A percentile compares a stretch with the other conserved stretches of the same genome.
phyloP scores from a whole-genome alignment of 2,329 filamentous ascomycete species.

The Phyllosticta citribraziliensis region DNA sequence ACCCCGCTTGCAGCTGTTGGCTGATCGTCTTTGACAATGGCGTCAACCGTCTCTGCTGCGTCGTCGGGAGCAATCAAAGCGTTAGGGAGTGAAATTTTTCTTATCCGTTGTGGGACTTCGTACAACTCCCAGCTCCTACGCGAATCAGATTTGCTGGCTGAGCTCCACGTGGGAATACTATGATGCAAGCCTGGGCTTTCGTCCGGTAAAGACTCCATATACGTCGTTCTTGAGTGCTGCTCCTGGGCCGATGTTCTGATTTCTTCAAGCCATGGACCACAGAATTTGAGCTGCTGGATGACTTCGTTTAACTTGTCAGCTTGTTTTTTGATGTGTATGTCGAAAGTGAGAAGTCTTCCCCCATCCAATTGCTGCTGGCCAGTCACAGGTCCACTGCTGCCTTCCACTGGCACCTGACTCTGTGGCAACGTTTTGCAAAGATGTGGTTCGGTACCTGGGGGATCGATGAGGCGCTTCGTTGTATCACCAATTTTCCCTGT shows the following conservation, averaged over 20 bases:
- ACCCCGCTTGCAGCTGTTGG: background rate
- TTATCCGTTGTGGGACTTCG: background rate
- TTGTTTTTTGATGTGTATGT: slow-evolving; percentile 13
- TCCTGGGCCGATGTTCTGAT: background rate
- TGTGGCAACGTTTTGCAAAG: background rate
- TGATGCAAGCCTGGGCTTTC: background rate
- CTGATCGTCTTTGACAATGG: background rate
- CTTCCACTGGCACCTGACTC: background rate
- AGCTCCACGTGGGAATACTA: background rate
- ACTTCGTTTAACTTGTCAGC: slow-evolving; percentile 31
- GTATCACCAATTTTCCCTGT: too few relatives aligned
- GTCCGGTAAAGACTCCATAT: background rate
- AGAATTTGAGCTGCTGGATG: slow-evolving; percentile 28
- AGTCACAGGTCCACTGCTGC: slow-evolving; percentile 7
- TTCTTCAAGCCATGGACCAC: background rate
- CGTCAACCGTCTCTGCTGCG: background rate
- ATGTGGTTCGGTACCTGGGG: background rate
- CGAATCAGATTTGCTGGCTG: background rate
- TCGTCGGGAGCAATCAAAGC: background rate
- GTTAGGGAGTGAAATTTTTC: background rate
- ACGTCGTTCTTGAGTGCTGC: background rate
- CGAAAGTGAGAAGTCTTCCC: slow-evolving; percentile 1
- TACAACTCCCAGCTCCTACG: background rate
- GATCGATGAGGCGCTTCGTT: too few relatives aligned
- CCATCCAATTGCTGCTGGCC: background rate